Conservation (phyloP, 192 early-diverging fungal species). For the Coemansia sp. region DNA sequence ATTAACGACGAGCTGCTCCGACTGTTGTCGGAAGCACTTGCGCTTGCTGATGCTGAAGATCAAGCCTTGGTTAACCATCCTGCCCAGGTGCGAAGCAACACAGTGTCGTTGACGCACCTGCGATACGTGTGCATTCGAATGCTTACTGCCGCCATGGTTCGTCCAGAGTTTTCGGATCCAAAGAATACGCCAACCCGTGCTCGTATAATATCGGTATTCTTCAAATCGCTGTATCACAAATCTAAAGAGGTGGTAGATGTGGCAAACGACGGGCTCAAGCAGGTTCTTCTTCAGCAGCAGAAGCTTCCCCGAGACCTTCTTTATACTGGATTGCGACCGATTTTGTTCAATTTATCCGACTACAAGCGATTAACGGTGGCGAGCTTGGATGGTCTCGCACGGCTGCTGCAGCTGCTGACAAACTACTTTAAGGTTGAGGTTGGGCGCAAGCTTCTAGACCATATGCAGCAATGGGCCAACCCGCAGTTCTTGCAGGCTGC, state of each 20-base stretch:
- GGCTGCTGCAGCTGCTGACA: conserved; percentile 87
- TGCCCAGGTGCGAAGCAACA: conserved; percentile 77
- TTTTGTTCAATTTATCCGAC: conserved; percentile 92
- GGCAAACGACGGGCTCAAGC: conserved; percentile 88
- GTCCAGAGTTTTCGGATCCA: conserved; percentile 73
- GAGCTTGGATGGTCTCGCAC: conserved; percentile 90
- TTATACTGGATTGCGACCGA: conserved; percentile 94
- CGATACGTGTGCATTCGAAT: conserved; percentile 97
- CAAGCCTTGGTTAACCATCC: conserved; percentile 84
- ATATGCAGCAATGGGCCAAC: conserved; percentile 90
- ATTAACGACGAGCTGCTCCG: conserved; percentile 92
- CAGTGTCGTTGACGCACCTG: conserved; percentile 78
- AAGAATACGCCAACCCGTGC: conserved; percentile 76
- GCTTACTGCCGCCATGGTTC: conserved; percentile 90
- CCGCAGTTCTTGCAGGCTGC: conserved; percentile 79
- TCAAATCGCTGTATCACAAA: conserved; percentile 97
- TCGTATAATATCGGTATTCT: conserved; percentile 95
- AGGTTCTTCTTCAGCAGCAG: conserved; percentile 56
- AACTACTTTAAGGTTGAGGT: conserved; percentile 99
- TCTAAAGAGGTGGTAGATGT: conserved; percentile 92
- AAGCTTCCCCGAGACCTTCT: conserved; percentile 93
- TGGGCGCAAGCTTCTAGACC: conserved; percentile 96
- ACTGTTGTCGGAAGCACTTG: conserved; percentile 86
- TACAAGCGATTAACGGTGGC: conserved; percentile 90
- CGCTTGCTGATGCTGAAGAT: conserved; percentile 96